phyloP scores from a whole-genome alignment of 257 asterid genomes.

The Nicotiana paniculata region DNA sequence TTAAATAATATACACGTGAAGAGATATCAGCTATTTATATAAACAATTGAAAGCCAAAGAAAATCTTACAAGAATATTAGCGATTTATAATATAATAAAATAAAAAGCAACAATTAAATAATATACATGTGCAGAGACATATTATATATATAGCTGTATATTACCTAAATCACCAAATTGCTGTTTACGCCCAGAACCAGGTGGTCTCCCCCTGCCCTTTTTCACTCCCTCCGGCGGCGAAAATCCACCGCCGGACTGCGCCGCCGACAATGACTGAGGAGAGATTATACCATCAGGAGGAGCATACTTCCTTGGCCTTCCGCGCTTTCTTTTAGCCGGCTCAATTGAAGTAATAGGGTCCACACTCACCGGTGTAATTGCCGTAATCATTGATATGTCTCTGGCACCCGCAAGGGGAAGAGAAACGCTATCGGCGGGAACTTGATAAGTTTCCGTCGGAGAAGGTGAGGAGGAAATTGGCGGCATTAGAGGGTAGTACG shows the following conservation, averaged over 20 bases:
- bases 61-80: not conserved
- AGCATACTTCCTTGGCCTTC: slow-evolving; percentile 20
- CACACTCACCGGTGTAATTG: not conserved
- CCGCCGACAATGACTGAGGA: not conserved
- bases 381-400: not conserved
- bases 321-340: slow-evolving; percentile 11
- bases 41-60: not conserved
- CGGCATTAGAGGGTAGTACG: slow-evolving; percentile 9
- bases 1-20: not conserved
- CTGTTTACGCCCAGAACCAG: slow-evolving; percentile 7
- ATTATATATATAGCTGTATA: not conserved
- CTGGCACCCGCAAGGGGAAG: not conserved
- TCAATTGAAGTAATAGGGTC: not conserved
- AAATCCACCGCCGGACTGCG: not conserved
- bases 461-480: not conserved
- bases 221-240: slow-evolving; percentile 5
- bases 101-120: not conserved
- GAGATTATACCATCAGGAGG: slow-evolving; percentile 1
- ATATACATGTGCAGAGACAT: not conserved
- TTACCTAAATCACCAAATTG: not conserved
- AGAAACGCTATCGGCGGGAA: not conserved
- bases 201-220: slow-evolving; percentile 12
- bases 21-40: not conserved
- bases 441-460: not conserved
- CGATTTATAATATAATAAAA: not conserved